Conservation (phyloP, 352 stramenopile species). For the Phytophthora tubulina region DNA sequence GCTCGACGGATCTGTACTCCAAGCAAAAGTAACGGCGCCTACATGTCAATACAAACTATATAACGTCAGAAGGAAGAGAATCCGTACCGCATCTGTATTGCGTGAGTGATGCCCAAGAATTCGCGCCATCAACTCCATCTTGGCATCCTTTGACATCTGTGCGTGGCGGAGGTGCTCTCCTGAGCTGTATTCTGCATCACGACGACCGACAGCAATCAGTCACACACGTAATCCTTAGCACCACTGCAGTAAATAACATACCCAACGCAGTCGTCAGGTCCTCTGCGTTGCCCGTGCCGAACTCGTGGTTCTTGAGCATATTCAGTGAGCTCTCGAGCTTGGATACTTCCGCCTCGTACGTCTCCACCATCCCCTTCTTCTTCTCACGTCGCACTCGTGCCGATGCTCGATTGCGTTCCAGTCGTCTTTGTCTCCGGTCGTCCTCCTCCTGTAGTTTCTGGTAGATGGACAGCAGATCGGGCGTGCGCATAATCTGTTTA, state of each 20-base stretch:
- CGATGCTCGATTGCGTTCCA: slow-evolving; percentile 86
- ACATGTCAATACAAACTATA: slow-evolving; percentile 5
- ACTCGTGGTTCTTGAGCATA: slow-evolving; percentile 79
- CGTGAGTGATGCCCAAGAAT: slow-evolving; percentile 83
- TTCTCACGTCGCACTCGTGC: slow-evolving; percentile 86
- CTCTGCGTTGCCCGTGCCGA: slow-evolving; percentile 71
- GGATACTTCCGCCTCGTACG: slow-evolving; percentile 87
- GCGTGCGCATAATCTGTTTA: slow-evolving; percentile 89
- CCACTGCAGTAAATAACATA: slow-evolving; percentile 42
- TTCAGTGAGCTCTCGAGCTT: slow-evolving; percentile 89
- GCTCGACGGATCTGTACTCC: slow-evolving; percentile 69
- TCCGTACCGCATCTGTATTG: slow-evolving; percentile 77
- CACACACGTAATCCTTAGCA: not conserved
- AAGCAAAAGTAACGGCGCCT: not conserved
- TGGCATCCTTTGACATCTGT: slow-evolving; percentile 87
- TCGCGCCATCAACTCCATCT: slow-evolving; percentile 81
- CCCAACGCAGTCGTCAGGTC: slow-evolving; percentile 78
- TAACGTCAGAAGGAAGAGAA: not conserved
- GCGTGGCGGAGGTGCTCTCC: slow-evolving; percentile 83
- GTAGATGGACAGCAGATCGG: slow-evolving; percentile 88
- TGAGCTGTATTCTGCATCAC: slow-evolving; percentile 69
- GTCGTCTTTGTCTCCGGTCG: slow-evolving; percentile 72
- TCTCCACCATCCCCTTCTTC: slow-evolving; percentile 91
- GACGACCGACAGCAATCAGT: slow-evolving; percentile 1
- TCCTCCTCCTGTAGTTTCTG: slow-evolving; percentile 91